Conservation (phyloP, 805 yeast species). For the Kuraishia cidri region DNA sequence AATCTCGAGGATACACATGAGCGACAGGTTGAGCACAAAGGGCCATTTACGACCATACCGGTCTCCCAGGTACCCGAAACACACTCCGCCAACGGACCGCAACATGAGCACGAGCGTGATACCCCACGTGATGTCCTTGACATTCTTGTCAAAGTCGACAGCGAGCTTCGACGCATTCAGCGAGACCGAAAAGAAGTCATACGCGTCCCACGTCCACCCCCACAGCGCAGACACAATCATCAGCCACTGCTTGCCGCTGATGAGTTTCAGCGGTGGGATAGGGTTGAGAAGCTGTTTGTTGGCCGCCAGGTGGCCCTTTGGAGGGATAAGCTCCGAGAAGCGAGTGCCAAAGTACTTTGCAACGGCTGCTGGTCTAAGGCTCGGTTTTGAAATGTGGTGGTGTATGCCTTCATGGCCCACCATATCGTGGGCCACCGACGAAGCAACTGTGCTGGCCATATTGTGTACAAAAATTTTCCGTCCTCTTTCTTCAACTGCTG, state of each 20-base stretch:
- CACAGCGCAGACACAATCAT: slow-evolving; percentile 42
- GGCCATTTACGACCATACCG: slow-evolving; percentile 57
- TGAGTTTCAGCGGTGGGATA: slow-evolving; percentile 39
- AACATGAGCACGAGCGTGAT: slow-evolving; percentile 62
- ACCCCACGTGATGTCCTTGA: slow-evolving; percentile 54
- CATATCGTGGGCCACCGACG: neutral
- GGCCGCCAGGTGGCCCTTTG: slow-evolving; percentile 25
- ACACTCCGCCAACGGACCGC: slow-evolving; percentile 55
- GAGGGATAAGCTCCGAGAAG: slow-evolving; percentile 39
- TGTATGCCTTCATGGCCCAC: neutral
- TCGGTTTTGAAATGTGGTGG: slow-evolving; percentile 10
- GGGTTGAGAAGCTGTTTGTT: slow-evolving; percentile 48
- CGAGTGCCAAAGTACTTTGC: slow-evolving; percentile 31
- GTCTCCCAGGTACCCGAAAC: slow-evolving; percentile 55
- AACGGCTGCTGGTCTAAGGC: slow-evolving; percentile 20
- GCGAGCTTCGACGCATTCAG: slow-evolving; percentile 42
- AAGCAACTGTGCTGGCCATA: slow-evolving; percentile 2
- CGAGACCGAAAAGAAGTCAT: slow-evolving; percentile 53
- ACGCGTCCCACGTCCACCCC: slow-evolving; percentile 62
- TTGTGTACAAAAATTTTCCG: neutral
- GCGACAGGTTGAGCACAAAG: slow-evolving; percentile 30
- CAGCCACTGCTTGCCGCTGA: slow-evolving; percentile 48
- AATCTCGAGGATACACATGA: slow-evolving; percentile 45
- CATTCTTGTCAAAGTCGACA: slow-evolving; percentile 28
- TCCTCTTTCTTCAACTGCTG: neutral